These are phyloP conservation scores for Penicillium griseofulvum DNA, from an alignment of 2,329 filamentous ascomycete genomes.

Conservation along the genomic window DNA sequence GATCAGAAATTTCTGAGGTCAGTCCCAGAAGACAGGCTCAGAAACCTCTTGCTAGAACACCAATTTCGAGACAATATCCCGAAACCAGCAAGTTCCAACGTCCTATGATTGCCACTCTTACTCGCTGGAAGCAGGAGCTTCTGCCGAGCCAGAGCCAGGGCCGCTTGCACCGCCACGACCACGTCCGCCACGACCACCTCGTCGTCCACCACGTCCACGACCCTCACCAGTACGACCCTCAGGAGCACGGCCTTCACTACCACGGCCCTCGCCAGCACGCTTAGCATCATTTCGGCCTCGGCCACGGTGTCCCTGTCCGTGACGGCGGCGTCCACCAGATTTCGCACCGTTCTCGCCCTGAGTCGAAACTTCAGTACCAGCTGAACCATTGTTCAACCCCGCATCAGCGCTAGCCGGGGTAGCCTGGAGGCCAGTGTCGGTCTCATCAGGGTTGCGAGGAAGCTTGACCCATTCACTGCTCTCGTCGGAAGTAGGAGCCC, in stretches of 20 bases:
- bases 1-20: constrained; percentile 12
- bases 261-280: constrained; percentile 13
- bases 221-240: constrained; percentile 16
- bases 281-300: constrained; percentile 37
- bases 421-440: constrained; percentile 63
- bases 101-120: constrained; percentile 5
- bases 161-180: constrained; percentile 31
- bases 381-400: constrained; percentile 57
- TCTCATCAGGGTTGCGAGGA: constrained; percentile 70
- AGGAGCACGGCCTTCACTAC: neutral
- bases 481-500: constrained; percentile 56
- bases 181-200: constrained; percentile 14
- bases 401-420: constrained; percentile 63
- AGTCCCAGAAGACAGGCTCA: constrained; percentile 10
- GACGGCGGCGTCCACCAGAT: constrained; percentile 35
- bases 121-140: constrained; percentile 14
- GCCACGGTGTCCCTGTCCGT: constrained; percentile 18
- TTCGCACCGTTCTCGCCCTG: constrained; percentile 41
- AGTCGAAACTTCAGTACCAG: constrained; percentile 47
- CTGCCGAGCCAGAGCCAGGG: constrained; percentile 10
- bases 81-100: neutral
- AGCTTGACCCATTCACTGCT: constrained; percentile 69
- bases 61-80: neutral
- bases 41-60: constrained; percentile 6
- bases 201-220: constrained; percentile 34